Percentiles rank a stretch among this genome's conserved stretches.
Conservation (phyloP, 1,139 yeast species). For the Yamadazyma triangularis region DNA sequence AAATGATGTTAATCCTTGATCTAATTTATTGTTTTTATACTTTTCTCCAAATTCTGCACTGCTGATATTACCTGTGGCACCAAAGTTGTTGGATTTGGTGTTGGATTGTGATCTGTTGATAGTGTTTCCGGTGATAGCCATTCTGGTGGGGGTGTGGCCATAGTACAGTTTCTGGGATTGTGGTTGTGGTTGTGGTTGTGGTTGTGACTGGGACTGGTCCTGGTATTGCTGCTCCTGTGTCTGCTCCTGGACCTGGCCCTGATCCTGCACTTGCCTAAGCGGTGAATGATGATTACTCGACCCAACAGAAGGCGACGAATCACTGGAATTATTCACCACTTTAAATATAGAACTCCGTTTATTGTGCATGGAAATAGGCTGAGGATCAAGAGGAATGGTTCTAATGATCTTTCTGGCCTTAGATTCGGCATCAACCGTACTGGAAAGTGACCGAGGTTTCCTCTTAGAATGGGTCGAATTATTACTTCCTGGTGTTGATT, state of each 20-base stretch:
- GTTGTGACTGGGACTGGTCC: slow-evolving; percentile 1
- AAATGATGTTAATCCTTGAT: slow-evolving; percentile 6
- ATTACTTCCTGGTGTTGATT: slow-evolving; percentile 38
- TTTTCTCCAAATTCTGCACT: neutral
- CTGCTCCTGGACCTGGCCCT: too few species aligned
- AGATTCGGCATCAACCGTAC: slow-evolving; percentile 57
- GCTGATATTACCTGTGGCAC: neutral
- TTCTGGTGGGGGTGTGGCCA: slow-evolving; percentile 8
- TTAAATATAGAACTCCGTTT: slow-evolving; percentile 39
- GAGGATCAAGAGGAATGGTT: slow-evolving; percentile 79
- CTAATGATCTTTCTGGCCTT: slow-evolving; percentile 69
- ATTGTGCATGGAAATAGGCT: slow-evolving; percentile 51
- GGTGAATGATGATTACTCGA: slow-evolving; percentile 1
- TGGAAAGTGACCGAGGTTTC: slow-evolving; percentile 47
- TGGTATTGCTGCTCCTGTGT: slow-evolving; percentile 2
- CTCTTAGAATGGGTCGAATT: slow-evolving; percentile 28
- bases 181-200: neutral
- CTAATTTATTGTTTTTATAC: neutral
- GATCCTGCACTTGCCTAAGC: neutral
- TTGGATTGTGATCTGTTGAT: slow-evolving; percentile 8
- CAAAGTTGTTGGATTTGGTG: neutral
- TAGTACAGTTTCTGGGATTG: neutral
- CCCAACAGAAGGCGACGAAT: slow-evolving; percentile 22
- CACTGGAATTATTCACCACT: slow-evolving; percentile 29
- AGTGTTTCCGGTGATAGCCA: slow-evolving; percentile 16